phyloP scores from a whole-genome alignment of 768 basidiomycete genomes.

The Cystofilobasidium capitatum region DNA sequence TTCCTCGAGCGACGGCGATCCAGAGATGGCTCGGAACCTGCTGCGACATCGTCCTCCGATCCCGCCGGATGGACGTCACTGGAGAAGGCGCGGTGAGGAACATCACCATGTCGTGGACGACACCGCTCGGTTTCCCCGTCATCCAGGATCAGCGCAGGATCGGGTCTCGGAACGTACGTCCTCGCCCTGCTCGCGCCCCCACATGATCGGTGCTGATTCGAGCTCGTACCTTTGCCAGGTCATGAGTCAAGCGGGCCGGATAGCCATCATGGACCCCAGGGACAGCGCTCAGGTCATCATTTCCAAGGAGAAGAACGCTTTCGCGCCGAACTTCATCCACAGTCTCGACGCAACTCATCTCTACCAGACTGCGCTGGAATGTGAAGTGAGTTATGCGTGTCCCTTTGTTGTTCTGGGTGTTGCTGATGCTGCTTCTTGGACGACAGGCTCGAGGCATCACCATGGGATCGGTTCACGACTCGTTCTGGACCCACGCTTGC shows the following conservation, averaged over 20 bases:
- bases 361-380: slow-evolving; percentile 89
- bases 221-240: slow-evolving; percentile 40
- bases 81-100: background rate
- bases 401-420: background rate
- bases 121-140: slow-evolving; percentile 85
- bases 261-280: slow-evolving; percentile 82
- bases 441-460: slow-evolving; percentile 59
- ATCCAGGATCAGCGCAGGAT: slow-evolving; percentile 89
- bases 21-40: slow-evolving; percentile 80
- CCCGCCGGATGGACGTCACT: slow-evolving; percentile 36
- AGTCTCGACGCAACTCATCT: slow-evolving; percentile 97
- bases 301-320: slow-evolving; percentile 82
- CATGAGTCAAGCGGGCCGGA: slow-evolving; percentile 54
- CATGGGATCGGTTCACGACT: slow-evolving; percentile 96
- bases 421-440: slow-evolving; percentile 9
- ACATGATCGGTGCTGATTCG: background rate
- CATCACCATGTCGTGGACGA: slow-evolving; percentile 89
- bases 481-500: slow-evolving; percentile 94
- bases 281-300: slow-evolving; percentile 68
- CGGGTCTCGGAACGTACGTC: slow-evolving; percentile 56
- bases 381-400: slow-evolving; percentile 44
- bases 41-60: slow-evolving; percentile 75
- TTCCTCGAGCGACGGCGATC: slow-evolving; percentile 82
- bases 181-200: too few species aligned
- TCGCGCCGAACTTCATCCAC: slow-evolving; percentile 98